Conservation (phyloP, 306 rosid species). For the Quercus cerris region DNA sequence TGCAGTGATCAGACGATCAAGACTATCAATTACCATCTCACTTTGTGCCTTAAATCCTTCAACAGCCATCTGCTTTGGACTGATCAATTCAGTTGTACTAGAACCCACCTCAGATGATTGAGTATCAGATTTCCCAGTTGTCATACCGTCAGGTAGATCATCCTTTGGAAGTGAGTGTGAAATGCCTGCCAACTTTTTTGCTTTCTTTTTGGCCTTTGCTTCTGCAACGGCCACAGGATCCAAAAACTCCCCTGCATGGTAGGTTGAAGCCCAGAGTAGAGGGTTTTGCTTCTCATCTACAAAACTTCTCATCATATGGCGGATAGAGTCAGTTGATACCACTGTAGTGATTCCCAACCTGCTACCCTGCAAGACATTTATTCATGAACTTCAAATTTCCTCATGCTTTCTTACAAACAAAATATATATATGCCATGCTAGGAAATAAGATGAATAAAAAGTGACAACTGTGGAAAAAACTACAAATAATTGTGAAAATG, state of each 20-base stretch:
- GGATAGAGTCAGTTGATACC: slow-evolving; percentile 87
- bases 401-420: too few species aligned
- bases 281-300: slow-evolving; percentile 90
- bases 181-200: slow-evolving; percentile 66
- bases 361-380: slow-evolving; percentile 59
- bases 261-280: slow-evolving; percentile 92
- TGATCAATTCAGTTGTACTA: slow-evolving; percentile 45
- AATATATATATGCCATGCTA: not conserved
- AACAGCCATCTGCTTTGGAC: slow-evolving; percentile 89
- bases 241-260: slow-evolving; percentile 97
- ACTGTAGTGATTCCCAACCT: slow-evolving; percentile 95
- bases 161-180: slow-evolving; percentile 47
- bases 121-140: slow-evolving; percentile 41
- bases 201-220: slow-evolving; percentile 77
- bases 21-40: slow-evolving; percentile 99
- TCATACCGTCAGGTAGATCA: slow-evolving; percentile 40
- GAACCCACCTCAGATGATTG: slow-evolving; percentile 30
- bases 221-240: slow-evolving; percentile 90
- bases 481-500: slow-evolving; percentile 15
- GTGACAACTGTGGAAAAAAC: slow-evolving; percentile 20
- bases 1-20: slow-evolving; percentile 88
- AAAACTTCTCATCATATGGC: slow-evolving; percentile 99
- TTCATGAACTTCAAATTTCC: too few species aligned
- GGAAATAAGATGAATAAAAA: slow-evolving; percentile 7
- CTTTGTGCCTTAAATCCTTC: slow-evolving; percentile 98